These are phyloP conservation scores for Penicillium sp. DNA, from an alignment of 2,329 filamentous ascomycete species.

Conservation along the genomic window DNA sequence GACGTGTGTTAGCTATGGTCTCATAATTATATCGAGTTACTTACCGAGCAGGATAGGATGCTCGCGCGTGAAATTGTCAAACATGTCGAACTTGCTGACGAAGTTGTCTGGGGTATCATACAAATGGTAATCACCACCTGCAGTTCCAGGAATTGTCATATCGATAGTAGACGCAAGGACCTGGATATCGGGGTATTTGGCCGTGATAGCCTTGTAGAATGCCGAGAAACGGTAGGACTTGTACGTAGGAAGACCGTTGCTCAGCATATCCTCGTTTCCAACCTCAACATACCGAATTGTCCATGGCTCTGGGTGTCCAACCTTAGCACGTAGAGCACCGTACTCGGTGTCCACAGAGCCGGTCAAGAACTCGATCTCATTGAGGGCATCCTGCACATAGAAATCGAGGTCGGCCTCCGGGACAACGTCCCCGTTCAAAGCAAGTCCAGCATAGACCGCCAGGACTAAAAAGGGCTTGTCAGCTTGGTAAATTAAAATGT, in stretches of 20 bases:
- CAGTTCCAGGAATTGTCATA: conserved; percentile 26
- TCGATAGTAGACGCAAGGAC: conserved; percentile 42
- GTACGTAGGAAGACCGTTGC: conserved; percentile 51
- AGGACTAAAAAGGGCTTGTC: conserved; percentile 29
- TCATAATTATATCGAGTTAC: neutral
- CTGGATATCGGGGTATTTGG: conserved; percentile 56
- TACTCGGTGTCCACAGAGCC: conserved; percentile 31
- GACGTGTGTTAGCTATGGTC: neutral
- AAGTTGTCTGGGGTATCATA: conserved; percentile 55
- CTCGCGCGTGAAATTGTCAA: conserved; percentile 48
- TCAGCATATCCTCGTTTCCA: conserved; percentile 67
- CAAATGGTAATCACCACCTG: conserved; percentile 47
- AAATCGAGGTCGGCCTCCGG: conserved; percentile 38
- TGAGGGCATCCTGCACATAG: conserved; percentile 37
- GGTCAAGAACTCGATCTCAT: conserved; percentile 36
- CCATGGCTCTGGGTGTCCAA: conserved; percentile 64
- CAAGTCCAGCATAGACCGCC: conserved; percentile 48
- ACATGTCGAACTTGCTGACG: conserved; percentile 52
- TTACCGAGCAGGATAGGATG: conserved; percentile 30
- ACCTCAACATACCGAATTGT: conserved; percentile 62
- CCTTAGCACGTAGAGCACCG: conserved; percentile 54
- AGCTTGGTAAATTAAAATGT: neutral
- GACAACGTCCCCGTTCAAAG: conserved; percentile 40
- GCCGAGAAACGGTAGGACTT: conserved; percentile 58
- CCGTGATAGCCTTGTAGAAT: conserved; percentile 61